Evolutionary conservation across 2,329 filamentous ascomycete genomes (phyloP).

Genomic region (Ramichloridium luteum): DNA sequence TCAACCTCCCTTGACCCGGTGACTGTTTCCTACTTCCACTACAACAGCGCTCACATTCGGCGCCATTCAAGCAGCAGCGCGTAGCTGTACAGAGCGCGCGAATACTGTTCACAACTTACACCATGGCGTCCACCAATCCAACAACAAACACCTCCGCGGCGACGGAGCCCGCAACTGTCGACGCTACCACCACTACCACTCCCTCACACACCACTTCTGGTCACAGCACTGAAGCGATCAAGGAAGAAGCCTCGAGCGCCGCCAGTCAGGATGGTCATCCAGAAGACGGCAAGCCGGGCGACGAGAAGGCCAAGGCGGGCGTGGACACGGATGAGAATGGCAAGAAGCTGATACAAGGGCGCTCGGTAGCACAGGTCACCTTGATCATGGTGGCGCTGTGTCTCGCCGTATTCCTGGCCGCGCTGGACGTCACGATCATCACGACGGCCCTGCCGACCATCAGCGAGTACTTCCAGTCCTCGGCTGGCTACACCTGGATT

Average conservation of each 20-base stretch:
- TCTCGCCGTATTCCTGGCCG: conserved; percentile 1
- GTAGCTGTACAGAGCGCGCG: too few species aligned
- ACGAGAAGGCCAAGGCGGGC: conserved; percentile 9
- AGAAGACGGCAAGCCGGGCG: background rate
- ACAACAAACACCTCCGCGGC: too few species aligned
- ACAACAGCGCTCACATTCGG: too few species aligned
- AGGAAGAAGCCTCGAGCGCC: background rate
- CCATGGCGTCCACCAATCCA: too few species aligned
- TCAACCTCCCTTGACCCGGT: too few species aligned
- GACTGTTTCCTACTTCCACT: too few species aligned
- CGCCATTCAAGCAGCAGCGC: too few species aligned
- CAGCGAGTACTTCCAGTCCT: conserved; percentile 35
- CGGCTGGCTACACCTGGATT: conserved; percentile 42
- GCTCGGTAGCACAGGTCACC: background rate
- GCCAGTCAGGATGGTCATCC: conserved; percentile 1
- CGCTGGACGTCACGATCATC: conserved; percentile 8
- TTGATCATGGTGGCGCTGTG: background rate
- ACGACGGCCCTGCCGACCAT: conserved; percentile 8
- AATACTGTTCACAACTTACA: too few species aligned
- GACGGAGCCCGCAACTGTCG: too few species aligned
- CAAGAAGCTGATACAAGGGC: background rate
- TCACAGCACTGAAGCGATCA: background rate
- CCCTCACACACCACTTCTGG: conserved; percentile 3
- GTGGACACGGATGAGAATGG: conserved; percentile 7
- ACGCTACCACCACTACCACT: background rate